Conservation (phyloP, 768 basidiomycete species). For the Termitomyces sp. region DNA sequence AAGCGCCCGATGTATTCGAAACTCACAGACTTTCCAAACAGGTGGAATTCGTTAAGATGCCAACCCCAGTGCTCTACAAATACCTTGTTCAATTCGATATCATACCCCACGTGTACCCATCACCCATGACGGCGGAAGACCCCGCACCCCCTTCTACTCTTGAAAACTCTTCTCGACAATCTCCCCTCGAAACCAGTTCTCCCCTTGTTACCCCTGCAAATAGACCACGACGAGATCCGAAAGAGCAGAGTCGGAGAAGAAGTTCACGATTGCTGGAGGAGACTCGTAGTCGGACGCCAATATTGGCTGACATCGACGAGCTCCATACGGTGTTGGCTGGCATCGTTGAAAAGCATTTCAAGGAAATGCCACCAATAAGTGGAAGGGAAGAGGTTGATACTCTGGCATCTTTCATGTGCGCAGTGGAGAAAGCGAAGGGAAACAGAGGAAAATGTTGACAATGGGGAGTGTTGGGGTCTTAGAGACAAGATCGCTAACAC, state of each 20-base stretch:
- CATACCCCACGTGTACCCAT: conserved; percentile 63
- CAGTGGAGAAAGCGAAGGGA: conserved; percentile 56
- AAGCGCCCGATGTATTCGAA: neutral
- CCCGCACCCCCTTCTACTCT: conserved; percentile 66
- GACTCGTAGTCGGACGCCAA: conserved; percentile 45
- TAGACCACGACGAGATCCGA: conserved; percentile 63
- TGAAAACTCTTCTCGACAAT: conserved; percentile 38
- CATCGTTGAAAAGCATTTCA: conserved; percentile 71
- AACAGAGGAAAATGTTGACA: conserved; percentile 15
- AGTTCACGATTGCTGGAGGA: conserved; percentile 71
- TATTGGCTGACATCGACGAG: conserved; percentile 66
- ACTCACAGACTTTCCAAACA: conserved; percentile 21
- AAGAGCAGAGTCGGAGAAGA: conserved; percentile 53
- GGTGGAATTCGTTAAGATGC: conserved; percentile 74
- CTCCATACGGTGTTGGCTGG: conserved; percentile 60
- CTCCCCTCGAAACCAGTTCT: conserved; percentile 49
- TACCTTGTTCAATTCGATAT: conserved; percentile 73
- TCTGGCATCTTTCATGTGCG: conserved; percentile 75
- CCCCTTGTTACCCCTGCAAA: conserved; percentile 56
- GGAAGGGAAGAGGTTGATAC: conserved; percentile 73
- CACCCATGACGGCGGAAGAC: conserved; percentile 58
- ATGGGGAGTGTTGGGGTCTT: neutral
- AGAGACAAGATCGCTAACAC: neutral
- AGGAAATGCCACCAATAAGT: conserved; percentile 42
- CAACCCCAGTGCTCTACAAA: conserved; percentile 57